These are phyloP conservation scores for Calocybe indica DNA, from an alignment of 768 basidiomycete species.

Conservation along the genomic window DNA sequence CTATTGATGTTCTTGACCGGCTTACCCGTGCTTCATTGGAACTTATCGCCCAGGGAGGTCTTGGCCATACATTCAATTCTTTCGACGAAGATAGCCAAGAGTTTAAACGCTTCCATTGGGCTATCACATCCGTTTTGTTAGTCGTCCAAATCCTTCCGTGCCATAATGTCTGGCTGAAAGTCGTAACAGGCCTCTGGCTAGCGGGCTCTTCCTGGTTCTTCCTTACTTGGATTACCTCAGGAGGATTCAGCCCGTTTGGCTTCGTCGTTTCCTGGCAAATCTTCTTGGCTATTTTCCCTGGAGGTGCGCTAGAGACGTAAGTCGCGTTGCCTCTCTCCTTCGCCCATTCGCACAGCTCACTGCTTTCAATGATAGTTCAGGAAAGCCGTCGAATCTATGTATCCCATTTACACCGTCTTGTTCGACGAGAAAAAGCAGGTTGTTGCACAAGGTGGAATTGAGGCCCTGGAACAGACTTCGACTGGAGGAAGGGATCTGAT, in stretches of 20 bases:
- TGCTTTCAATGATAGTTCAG: conserved; percentile 16
- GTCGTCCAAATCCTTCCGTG: background rate
- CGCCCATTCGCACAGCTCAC: background rate
- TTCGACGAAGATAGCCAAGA: conserved; percentile 11
- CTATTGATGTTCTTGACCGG: conserved; percentile 11
- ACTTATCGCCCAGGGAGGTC: conserved; percentile 11
- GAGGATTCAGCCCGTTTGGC: conserved; percentile 16
- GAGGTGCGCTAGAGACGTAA: conserved; percentile 14
- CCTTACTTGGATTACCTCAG: conserved; percentile 18
- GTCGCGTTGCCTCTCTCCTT: background rate
- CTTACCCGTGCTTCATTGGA: conserved; percentile 11
- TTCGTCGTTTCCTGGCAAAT: conserved; percentile 12
- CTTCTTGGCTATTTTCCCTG: conserved; percentile 14
- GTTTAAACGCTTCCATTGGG: conserved; percentile 12
- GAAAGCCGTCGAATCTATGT: conserved; percentile 13
- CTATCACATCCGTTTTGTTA: conserved; percentile 11
- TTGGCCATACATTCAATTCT: conserved; percentile 14
- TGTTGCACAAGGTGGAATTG: conserved; percentile 12
- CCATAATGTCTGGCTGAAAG: background rate
- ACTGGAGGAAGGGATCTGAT: conserved; percentile 16
- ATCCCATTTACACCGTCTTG: conserved; percentile 14
- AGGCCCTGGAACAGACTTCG: conserved; percentile 12
- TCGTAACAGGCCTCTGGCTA: conserved; percentile 15
- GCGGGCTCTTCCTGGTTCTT: conserved; percentile 16
- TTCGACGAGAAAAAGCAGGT: conserved; percentile 10